phyloP scores from a whole-genome alignment of 768 basidiomycete genomes.

The Trametes sanguinea region DNA sequence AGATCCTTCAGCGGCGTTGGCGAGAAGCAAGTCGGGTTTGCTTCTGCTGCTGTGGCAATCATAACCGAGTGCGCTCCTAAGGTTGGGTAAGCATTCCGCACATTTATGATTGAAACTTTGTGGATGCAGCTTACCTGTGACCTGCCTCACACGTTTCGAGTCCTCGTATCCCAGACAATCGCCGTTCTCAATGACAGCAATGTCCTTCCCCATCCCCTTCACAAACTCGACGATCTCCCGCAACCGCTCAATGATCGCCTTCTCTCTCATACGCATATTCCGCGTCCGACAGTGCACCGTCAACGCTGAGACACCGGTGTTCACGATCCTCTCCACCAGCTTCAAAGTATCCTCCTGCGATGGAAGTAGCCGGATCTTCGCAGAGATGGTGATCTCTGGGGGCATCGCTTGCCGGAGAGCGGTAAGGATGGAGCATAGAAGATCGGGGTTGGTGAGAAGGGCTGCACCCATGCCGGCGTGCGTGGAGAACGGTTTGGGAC shows the following conservation, averaged over 20 bases:
- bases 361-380: conserved; percentile 89
- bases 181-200: conserved; percentile 94
- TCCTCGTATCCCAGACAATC: conserved; percentile 84
- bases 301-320: conserved; percentile 84
- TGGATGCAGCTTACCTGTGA: conserved; percentile 60
- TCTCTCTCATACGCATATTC: conserved; percentile 84
- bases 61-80: conserved; percentile 87
- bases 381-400: conserved; percentile 82
- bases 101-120: not conserved
- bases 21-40: conserved; percentile 89
- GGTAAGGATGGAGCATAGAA: conserved; percentile 84
- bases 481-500: conserved; percentile 94
- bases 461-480: conserved; percentile 97
- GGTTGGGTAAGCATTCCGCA: not conserved
- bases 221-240: conserved; percentile 88
- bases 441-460: conserved; percentile 86
- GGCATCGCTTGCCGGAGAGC: conserved; percentile 75
- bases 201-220: conserved; percentile 64
- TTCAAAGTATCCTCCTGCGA: conserved; percentile 85
- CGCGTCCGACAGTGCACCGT: conserved; percentile 96
- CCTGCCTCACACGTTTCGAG: conserved; percentile 67
- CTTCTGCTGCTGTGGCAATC: conserved; percentile 94
- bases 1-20: conserved; percentile 66
- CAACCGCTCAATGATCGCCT: conserved; percentile 76
- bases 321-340: conserved; percentile 85